A percentile compares a stretch with the other conserved stretches of the same genome.
Conservation (phyloP, 176 grass and related monocot genomes). For the Oropetium thomaeum region DNA sequence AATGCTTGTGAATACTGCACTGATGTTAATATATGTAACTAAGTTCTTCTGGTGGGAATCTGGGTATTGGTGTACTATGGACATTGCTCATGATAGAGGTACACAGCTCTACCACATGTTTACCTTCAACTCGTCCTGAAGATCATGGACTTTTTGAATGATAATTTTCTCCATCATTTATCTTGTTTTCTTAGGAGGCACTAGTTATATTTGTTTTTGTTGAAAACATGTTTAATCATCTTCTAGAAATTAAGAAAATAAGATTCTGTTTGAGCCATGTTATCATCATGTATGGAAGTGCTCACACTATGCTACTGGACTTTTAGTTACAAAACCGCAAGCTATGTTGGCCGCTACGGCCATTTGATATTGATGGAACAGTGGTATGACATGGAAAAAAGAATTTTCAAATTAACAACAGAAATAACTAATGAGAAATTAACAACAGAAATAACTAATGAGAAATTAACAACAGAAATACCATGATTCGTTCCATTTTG, state of each 20-base stretch:
- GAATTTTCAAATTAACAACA: background rate
- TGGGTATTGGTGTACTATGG: slow-evolving; percentile 99
- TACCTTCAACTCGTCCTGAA: background rate
- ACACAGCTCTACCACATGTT: background rate
- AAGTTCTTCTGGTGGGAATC: slow-evolving; percentile 99
- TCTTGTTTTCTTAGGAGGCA: background rate
- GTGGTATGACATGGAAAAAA: no score
- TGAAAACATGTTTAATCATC: background rate
- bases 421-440: no score
- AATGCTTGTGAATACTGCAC: slow-evolving; percentile 90
- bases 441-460: no score
- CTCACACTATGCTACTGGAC: background rate
- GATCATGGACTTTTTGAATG: background rate
- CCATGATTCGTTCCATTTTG: background rate
- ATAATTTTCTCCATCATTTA: background rate
- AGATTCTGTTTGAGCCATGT: background rate
- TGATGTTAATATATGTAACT: slow-evolving; percentile 98
- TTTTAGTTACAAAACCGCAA: background rate
- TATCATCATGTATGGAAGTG: background rate
- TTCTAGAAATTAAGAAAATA: background rate
- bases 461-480: background rate
- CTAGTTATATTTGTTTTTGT: background rate
- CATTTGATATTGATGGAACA: background rate
- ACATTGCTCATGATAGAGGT: slow-evolving; percentile 99
- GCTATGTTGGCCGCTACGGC: background rate